These are phyloP conservation scores for Colletotrichum eremochloae DNA, from an alignment of 2,329 filamentous ascomycete genomes.

Conservation along the genomic window DNA sequence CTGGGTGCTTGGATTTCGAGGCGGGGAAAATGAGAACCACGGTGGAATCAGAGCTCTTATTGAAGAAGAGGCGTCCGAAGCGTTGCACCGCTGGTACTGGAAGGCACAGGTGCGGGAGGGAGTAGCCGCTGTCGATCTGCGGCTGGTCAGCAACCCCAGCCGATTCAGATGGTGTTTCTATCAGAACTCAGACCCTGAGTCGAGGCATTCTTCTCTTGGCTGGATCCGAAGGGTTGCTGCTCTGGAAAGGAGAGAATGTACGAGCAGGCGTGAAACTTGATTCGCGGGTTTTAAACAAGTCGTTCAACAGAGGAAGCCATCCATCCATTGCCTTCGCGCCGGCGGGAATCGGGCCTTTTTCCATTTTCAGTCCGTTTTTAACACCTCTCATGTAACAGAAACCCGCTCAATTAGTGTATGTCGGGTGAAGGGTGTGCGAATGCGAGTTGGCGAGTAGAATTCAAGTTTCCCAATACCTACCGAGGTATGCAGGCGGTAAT, in stretches of 20 bases:
- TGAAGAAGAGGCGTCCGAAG: background rate
- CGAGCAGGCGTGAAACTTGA: background rate
- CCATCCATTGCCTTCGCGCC: background rate
- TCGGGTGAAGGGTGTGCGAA: conserved; percentile 11
- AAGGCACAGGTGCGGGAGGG: background rate
- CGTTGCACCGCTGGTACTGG: background rate
- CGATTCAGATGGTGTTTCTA: background rate
- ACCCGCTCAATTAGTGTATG: background rate
- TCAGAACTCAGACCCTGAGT: background rate
- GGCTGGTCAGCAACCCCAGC: background rate
- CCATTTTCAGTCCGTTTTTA: background rate
- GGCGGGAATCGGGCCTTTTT: conserved; percentile 17
- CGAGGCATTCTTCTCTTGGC: no score
- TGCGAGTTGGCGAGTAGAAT: conserved; percentile 2
- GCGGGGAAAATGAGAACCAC: background rate
- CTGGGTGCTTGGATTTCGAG: background rate
- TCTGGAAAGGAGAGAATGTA: background rate
- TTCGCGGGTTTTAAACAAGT: background rate
- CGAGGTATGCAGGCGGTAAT: conserved; percentile 12
- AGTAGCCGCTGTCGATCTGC: background rate
- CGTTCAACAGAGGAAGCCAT: background rate
- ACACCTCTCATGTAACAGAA: background rate
- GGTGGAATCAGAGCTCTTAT: background rate
- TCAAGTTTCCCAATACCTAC: background rate
- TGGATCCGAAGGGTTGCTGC: background rate